Evolutionary conservation across 345 rosid genomes (phyloP).

Genomic region (Lumnitzera littorea): DNA sequence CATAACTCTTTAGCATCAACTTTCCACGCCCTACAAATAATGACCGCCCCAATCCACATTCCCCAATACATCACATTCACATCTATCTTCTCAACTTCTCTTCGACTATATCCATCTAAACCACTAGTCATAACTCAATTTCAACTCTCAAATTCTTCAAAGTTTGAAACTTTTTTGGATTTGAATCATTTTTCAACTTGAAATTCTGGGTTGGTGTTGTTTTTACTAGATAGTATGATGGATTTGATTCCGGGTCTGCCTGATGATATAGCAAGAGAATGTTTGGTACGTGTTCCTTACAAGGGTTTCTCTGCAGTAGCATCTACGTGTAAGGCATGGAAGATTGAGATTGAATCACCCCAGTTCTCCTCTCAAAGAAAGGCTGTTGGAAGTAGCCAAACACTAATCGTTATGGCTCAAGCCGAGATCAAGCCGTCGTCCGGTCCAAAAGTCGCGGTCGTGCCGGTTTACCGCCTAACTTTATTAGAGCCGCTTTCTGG

Average conservation of each 20-base stretch:
- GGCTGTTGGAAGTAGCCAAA: conserved; percentile 27
- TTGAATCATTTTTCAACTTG: no score
- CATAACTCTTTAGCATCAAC: no score
- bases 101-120: no score
- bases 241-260: conserved; percentile 62
- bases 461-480: conserved; percentile 30
- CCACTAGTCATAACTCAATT: no score
- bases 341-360: conserved; percentile 36
- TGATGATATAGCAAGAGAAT: conserved; percentile 49
- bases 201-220: background rate
- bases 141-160: no score
- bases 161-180: background rate
- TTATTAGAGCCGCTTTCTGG: conserved; percentile 51
- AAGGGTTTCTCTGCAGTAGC: conserved; percentile 29
- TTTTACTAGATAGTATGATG: conserved; percentile 17
- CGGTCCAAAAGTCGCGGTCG: conserved; percentile 14
- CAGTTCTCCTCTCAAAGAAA: conserved; percentile 32
- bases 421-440: conserved; percentile 28
- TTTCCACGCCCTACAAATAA: no score
- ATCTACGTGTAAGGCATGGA: conserved; percentile 58
- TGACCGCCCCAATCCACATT: no score
- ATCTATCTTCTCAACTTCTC: no score
- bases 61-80: no score
- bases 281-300: conserved; percentile 44
- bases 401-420: conserved; percentile 48